A percentile compares a stretch with the other conserved stretches of the same genome.
phyloP scores from a whole-genome alignment of 768 basidiomycete species.

The Trametes cubensis region DNA sequence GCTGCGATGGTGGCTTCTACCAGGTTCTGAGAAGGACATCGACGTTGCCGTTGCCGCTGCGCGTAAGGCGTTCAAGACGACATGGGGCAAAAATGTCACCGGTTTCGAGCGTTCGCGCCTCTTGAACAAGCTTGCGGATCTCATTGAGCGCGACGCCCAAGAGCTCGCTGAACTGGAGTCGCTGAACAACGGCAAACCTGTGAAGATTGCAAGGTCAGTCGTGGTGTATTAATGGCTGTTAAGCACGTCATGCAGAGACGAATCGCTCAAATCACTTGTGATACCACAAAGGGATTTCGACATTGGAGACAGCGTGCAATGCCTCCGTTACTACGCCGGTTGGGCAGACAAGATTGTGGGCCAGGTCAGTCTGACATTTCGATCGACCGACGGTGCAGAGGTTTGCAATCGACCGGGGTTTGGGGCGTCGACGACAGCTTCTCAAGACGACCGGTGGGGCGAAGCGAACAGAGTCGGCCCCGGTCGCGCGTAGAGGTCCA shows the following conservation, averaged over 20 bases:
- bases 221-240: no score
- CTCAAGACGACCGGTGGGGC: neutral
- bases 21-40: conserved; percentile 75
- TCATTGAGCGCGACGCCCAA: conserved; percentile 84
- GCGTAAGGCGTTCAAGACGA: conserved; percentile 77
- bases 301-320: conserved; percentile 76
- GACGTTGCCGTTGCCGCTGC: conserved; percentile 85
- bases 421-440: neutral
- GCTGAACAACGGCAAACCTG: conserved; percentile 92
- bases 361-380: conserved; percentile 52
- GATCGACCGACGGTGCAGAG: neutral
- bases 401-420: neutral
- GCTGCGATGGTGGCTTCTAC: neutral
- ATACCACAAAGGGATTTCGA: conserved; percentile 64
- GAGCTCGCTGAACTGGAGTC: conserved; percentile 83
- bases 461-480: neutral
- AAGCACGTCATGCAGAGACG: no score
- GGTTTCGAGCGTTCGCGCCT: conserved; percentile 80
- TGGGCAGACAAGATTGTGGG: conserved; percentile 95
- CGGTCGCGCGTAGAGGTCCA: neutral
- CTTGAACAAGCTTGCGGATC: conserved; percentile 83
- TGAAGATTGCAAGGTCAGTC: conserved; percentile 55
- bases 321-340: conserved; percentile 90
- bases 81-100: conserved; percentile 90
- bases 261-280: no score